Conservation (phyloP, 2,329 filamentous ascomycete genomes). For the Mycogone perniciosa region DNA sequence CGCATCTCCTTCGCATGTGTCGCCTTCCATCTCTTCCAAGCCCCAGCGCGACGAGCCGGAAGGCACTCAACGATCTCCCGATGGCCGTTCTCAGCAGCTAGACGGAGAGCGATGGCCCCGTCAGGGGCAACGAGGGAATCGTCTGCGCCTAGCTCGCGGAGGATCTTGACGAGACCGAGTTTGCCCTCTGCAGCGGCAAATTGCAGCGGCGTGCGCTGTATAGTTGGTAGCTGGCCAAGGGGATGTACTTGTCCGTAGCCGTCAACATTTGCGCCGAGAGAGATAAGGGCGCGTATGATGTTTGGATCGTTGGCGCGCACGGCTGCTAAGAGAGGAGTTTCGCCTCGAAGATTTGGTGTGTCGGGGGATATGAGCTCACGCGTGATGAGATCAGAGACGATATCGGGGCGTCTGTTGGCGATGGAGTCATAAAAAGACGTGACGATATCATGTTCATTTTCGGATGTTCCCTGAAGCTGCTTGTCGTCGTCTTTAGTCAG, state of each 20-base stretch:
- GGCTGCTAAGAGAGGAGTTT: no score
- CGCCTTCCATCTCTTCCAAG: slow-evolving; percentile 31
- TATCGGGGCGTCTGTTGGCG: no score
- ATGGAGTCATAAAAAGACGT: no score
- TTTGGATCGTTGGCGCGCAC: no score
- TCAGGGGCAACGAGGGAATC: slow-evolving; percentile 39
- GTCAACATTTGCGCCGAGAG: slow-evolving; percentile 24
- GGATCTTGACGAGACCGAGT: slow-evolving; percentile 34
- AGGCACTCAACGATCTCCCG: slow-evolving; percentile 38
- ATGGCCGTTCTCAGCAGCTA: slow-evolving; percentile 36
- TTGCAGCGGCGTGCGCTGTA: slow-evolving; percentile 38
- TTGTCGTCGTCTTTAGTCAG: no score
- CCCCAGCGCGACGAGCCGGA: slow-evolving; percentile 33
- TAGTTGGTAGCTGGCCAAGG: slow-evolving; percentile 18
- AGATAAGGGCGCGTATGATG: no score
- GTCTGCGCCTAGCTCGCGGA: slow-evolving; percentile 36
- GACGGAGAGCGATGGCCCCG: slow-evolving; percentile 38
- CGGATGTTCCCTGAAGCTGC: no score
- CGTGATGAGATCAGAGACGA: no score
- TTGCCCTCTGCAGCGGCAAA: slow-evolving; percentile 35
- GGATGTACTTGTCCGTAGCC: slow-evolving; percentile 15
- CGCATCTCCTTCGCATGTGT: slow-evolving; percentile 25
- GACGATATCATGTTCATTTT: no score
- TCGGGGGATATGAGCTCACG: no score
- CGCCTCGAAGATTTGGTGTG: no score